phyloP scores from a whole-genome alignment of 2,329 filamentous ascomycete genomes.

The Paecilomyces variotii region DNA sequence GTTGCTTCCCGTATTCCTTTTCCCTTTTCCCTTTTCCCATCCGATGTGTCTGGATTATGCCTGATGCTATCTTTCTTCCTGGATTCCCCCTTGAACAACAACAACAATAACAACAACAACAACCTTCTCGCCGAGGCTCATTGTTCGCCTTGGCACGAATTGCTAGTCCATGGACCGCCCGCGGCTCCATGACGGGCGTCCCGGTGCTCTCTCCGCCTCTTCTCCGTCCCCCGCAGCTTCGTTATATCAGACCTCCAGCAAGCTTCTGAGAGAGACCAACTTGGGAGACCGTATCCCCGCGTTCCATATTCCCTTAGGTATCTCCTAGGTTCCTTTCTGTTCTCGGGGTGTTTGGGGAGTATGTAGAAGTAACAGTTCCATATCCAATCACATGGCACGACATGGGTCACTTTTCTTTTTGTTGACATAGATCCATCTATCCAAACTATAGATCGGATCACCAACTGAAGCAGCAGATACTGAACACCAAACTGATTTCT shows the following conservation, averaged over 20 bases:
- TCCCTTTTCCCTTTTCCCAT: background rate
- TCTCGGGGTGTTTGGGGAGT: background rate
- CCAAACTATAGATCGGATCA: background rate
- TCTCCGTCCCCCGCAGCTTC: background rate
- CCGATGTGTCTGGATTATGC: background rate
- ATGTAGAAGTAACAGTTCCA: background rate
- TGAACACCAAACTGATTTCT: background rate
- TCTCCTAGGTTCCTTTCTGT: background rate
- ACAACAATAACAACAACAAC: background rate
- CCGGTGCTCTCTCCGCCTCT: background rate
- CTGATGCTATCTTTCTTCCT: background rate
- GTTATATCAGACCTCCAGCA: background rate
- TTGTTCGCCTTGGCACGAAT: background rate
- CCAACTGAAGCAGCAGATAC: background rate
- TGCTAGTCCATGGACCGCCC: background rate
- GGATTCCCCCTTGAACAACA: constrained; percentile 5
- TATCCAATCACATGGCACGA: background rate
- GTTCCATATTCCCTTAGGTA: constrained; percentile 24
- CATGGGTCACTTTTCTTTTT: background rate
- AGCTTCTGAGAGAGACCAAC: constrained; percentile 9
- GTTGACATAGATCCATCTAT: background rate
- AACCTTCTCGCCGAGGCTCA: constrained; percentile 2
- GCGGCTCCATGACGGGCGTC: background rate
- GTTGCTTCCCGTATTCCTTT: background rate
- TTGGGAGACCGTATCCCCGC: constrained; percentile 22